phyloP scores from a whole-genome alignment of 2,329 filamentous ascomycete genomes.

The Graphilbum ipis-grandicollis region DNA sequence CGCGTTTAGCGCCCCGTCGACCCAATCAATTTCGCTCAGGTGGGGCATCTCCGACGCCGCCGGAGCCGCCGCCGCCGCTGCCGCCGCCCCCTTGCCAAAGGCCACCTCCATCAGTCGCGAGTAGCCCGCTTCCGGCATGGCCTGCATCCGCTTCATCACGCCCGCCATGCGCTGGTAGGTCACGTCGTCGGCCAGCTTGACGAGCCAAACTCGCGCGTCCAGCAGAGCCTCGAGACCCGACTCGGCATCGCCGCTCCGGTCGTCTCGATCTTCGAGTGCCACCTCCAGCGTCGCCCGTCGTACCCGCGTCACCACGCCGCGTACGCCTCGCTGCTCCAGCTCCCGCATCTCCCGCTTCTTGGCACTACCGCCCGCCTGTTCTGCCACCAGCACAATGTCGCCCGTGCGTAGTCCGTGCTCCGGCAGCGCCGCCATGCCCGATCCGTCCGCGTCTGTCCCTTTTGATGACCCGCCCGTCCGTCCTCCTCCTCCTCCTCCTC shows the following conservation, averaged over 20 bases:
- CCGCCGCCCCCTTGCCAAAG: constrained; percentile 39
- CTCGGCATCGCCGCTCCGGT: constrained; percentile 32
- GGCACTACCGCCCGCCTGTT: constrained; percentile 55
- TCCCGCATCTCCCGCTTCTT: constrained; percentile 58
- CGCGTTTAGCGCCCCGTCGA: constrained; percentile 44
- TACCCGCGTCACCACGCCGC: constrained; percentile 54
- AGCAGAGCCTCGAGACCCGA: constrained; percentile 19
- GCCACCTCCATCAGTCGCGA: constrained; percentile 43
- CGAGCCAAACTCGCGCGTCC: constrained; percentile 36
- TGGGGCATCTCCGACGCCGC: too few species aligned
- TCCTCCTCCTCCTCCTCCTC: background rate
- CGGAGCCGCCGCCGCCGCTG: constrained; percentile 19
- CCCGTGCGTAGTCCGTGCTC: constrained; percentile 62
- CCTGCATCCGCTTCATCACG: constrained; percentile 41
- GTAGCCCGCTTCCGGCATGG: constrained; percentile 39
- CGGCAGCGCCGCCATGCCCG: constrained; percentile 32
- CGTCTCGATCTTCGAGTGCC: constrained; percentile 41
- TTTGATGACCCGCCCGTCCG: background rate
- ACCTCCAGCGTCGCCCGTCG: constrained; percentile 42
- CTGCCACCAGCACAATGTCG: constrained; percentile 60
- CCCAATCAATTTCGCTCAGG: constrained; percentile 38
- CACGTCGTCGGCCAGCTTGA: constrained; percentile 52
- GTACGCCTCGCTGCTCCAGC: constrained; percentile 47
- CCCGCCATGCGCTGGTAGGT: constrained; percentile 48
- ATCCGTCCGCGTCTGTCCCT: background rate